Conservation (phyloP, 169 alveolate species). For the Plasmodium malariae region DNA sequence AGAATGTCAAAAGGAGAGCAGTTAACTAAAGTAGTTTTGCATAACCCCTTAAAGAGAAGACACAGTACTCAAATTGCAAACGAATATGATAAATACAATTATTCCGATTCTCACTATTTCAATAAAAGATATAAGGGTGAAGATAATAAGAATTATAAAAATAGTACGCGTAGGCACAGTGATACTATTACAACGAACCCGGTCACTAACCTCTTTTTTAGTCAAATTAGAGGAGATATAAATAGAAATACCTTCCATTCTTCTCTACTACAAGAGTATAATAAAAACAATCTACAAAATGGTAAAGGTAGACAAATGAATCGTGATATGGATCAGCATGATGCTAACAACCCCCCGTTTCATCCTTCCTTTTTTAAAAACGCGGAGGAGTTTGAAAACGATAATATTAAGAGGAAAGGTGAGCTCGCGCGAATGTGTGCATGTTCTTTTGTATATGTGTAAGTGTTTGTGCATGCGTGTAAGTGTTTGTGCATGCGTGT, state of each 20-base stretch:
- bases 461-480: not conserved
- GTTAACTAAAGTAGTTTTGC: not conserved
- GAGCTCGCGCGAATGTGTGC: not conserved
- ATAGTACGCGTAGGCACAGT: conserved; percentile 44
- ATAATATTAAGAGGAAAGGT: conserved; percentile 51
- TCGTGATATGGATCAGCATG: not conserved
- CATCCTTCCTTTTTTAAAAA: conserved; percentile 48
- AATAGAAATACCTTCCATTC: not conserved
- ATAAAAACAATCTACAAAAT: not conserved
- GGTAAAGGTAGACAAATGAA: not conserved
- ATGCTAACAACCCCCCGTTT: conserved; percentile 20
- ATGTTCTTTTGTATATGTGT: not conserved
- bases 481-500: not conserved
- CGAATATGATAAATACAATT: conserved; percentile 30
- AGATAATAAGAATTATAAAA: not conserved
- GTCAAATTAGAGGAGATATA: not conserved
- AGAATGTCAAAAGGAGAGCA: not conserved
- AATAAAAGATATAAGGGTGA: conserved; percentile 19
- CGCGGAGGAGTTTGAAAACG: conserved; percentile 44
- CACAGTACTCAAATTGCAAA: conserved; percentile 43
- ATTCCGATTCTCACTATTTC: conserved; percentile 14
- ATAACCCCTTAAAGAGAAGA: conserved; percentile 51
- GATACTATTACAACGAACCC: conserved; percentile 19
- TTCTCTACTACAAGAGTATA: conserved; percentile 1
- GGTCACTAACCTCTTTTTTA: conserved; percentile 7